Percentiles rank a stretch among this genome's conserved stretches.
These are phyloP conservation scores for Suillus subaureus DNA, from an alignment of 768 basidiomycete genomes.

Conservation along the genomic window DNA sequence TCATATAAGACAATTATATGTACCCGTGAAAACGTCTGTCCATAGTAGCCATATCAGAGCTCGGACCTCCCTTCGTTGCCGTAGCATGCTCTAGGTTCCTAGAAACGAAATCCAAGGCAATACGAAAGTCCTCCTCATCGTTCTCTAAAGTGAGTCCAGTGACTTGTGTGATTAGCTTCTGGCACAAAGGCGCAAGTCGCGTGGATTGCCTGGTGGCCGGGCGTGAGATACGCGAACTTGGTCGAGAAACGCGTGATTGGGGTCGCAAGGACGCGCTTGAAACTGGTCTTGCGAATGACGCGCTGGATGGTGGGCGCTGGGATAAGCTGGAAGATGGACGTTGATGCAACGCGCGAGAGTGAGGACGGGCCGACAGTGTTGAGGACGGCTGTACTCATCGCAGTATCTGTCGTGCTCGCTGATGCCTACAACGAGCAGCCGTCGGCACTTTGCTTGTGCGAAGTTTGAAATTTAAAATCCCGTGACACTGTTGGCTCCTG, in stretches of 20 bases:
- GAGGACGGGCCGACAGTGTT: conserved; percentile 16
- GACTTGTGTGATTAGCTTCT: conserved; percentile 56
- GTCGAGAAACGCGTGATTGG: conserved; percentile 38
- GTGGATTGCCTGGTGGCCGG: conserved; percentile 52
- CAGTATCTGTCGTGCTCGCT: conserved; percentile 1
- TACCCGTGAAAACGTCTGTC: conserved; percentile 61
- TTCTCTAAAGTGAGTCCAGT: conserved; percentile 49
- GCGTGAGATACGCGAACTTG: conserved; percentile 49
- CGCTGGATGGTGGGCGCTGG: conserved; percentile 47
- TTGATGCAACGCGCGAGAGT: conserved; percentile 26
- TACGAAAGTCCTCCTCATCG: conserved; percentile 47
- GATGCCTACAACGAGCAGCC: neutral
- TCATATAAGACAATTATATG: conserved; percentile 4
- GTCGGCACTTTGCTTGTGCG: neutral
- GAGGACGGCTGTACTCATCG: conserved; percentile 27
- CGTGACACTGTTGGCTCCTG: neutral
- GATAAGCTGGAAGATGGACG: conserved; percentile 41
- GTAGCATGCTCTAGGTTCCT: conserved; percentile 61
- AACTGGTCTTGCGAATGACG: conserved; percentile 45
- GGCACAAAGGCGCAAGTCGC: conserved; percentile 55
- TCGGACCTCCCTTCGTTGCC: conserved; percentile 52
- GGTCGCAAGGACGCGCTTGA: conserved; percentile 43
- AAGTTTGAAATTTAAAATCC: neutral
- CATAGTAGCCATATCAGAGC: conserved; percentile 56
- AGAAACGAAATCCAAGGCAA: conserved; percentile 56